Percentiles rank a stretch among this genome's conserved stretches.
Conservation (phyloP, 1,284 basidiomycete species). For the Boletus sp. region DNA sequence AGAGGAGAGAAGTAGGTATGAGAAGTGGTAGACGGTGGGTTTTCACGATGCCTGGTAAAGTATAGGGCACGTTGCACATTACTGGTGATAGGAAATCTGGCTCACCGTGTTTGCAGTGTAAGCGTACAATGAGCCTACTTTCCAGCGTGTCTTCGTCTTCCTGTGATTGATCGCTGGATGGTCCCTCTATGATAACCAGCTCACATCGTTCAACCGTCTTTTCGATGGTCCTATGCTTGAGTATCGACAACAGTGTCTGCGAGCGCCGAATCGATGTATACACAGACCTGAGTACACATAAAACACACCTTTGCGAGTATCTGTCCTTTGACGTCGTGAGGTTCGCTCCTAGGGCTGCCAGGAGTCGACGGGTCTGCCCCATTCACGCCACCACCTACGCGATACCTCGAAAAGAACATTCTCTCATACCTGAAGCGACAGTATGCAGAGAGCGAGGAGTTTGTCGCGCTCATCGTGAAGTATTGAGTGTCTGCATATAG, state of each 20-base stretch:
- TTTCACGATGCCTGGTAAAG: constrained; percentile 62
- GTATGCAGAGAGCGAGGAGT: constrained; percentile 74
- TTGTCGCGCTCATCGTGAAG: constrained; percentile 66
- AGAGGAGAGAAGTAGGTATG: constrained; percentile 52
- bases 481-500: constrained; percentile 59
- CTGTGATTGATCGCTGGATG: constrained; percentile 34
- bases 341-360: constrained; percentile 27
- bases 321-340: constrained; percentile 52
- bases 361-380: constrained; percentile 17
- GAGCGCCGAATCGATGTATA: constrained; percentile 2
- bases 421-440: constrained; percentile 69
- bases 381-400: constrained; percentile 34
- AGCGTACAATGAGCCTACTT: constrained; percentile 62
- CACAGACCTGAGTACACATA: neutral
- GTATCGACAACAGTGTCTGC: constrained; percentile 65
- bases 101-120: constrained; percentile 78
- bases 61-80: constrained; percentile 1
- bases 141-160: constrained; percentile 62
- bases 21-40: constrained; percentile 68
- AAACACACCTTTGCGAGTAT: constrained; percentile 58
- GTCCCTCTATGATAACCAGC: constrained; percentile 59
- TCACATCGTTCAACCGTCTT: constrained; percentile 74
- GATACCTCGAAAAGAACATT: constrained; percentile 68
- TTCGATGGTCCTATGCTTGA: constrained; percentile 69
- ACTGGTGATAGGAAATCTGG: constrained; percentile 2